Base-by-base conservation (phyloP, 805 yeast genomes). In the Wickerhamomyces strasburgensis region DNA sequence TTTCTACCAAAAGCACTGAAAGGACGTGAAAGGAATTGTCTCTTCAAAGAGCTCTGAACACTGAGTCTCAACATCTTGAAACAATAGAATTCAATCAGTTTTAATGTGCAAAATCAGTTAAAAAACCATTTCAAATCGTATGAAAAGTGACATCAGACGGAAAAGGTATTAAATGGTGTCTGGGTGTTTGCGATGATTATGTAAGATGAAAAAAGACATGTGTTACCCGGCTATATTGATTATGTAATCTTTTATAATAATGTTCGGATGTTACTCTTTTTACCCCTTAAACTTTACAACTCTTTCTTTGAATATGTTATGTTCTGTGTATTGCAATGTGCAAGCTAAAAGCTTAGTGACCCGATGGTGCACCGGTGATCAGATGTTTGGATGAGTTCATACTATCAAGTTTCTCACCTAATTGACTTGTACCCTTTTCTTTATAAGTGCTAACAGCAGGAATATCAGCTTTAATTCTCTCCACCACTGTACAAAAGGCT, bases 371-470 rank as follows among this genome's bases (percentile, higher is more conserved):
- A 13, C 54, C 57, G 10, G 58, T 54, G 19, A 54, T 52, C 34
- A 54, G 38, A 32, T 52, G 46, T 47, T 52, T 54, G 3, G 54
- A 46, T 14, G 27, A 32, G 35, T 48, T 54, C 23, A 37, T 40
- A 0, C 43, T 36, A 26, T 48, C 52, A n/a, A 42, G 34, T 4
- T 27, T 40, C 42, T 68, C 73, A 15, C 74, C 74, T 14, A 68
- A 51, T 27, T 60, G 66, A 30, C 69, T 61, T 6, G 95, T 87
- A 7, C 98, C 98, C 64, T 81, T 90, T 52, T 88, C 96, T 51
- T 95, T 85, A 60, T 90, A 93, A 0, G 99, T 93, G 51, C 90
- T 80, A 5, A 93, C 99, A 0, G 98, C 98, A 3, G 99, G 98
- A 34, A 93, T 90, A 58, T 93, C 86, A 0, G 98, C 98, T 51